phyloP scores from a whole-genome alignment of 2,329 filamentous ascomycete genomes.

The Scleromitrula shiraiana region DNA sequence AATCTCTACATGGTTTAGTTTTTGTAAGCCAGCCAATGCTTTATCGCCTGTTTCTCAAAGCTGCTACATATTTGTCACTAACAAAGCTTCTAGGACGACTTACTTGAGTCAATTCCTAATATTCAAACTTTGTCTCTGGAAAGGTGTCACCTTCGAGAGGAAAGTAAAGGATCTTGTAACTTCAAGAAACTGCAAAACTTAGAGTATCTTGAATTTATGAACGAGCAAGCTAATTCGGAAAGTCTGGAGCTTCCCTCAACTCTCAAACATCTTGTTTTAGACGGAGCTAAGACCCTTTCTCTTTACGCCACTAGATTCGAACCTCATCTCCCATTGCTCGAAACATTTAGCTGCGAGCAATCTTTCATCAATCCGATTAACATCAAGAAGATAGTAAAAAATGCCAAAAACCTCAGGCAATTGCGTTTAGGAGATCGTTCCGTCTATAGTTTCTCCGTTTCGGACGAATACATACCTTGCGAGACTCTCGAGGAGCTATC shows the following conservation, averaged over 20 bases:
- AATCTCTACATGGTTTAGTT: background rate
- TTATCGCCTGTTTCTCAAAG: background rate
- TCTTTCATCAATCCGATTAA: constrained; percentile 20
- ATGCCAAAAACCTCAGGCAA: constrained; percentile 19
- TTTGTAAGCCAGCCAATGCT: background rate
- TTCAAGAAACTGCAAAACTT: background rate
- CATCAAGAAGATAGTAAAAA: constrained; percentile 10
- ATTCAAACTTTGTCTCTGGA: background rate
- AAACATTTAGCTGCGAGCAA: constrained; percentile 19
- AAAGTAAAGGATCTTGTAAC: background rate
- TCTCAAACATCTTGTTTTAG: constrained; percentile 22
- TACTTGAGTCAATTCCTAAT: background rate
- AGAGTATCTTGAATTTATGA: constrained; percentile 19
- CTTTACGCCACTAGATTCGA: background rate
- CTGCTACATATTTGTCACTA: background rate
- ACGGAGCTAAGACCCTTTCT: constrained; percentile 7
- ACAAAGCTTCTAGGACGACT: background rate
- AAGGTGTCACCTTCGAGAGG: background rate
- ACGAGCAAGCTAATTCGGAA: constrained; percentile 9
- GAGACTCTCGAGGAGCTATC: constrained; percentile 21
- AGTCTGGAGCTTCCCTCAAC: constrained; percentile 23
- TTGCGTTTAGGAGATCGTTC: constrained; percentile 19
- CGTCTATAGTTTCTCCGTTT: constrained; percentile 9
- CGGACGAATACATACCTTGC: too few relatives aligned
- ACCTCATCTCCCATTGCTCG: constrained; percentile 20